Conservation (phyloP, 2,329 filamentous ascomycete species). For the Blastomyces emzantsi region DNA sequence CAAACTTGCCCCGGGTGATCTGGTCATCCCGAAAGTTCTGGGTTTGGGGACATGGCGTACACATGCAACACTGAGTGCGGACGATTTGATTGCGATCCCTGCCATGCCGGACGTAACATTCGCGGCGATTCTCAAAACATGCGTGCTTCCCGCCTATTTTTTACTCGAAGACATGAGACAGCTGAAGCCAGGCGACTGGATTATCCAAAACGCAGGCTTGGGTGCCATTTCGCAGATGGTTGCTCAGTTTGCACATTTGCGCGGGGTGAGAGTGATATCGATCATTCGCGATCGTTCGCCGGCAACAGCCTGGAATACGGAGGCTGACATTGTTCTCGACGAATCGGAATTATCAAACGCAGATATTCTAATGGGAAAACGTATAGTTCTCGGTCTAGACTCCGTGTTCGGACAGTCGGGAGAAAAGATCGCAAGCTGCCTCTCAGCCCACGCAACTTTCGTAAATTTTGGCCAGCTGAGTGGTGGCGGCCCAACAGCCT, state of each 20-base stretch:
- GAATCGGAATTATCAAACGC: slow-evolving; percentile 13
- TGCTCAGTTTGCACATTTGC: slow-evolving; percentile 18
- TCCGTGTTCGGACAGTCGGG: slow-evolving; percentile 16
- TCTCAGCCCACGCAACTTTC: slow-evolving; percentile 16
- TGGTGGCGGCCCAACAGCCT: slow-evolving; percentile 7
- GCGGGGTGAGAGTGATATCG: slow-evolving; percentile 12
- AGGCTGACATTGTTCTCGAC: slow-evolving; percentile 14
- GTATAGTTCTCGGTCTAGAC: slow-evolving; percentile 16
- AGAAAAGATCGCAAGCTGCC: slow-evolving; percentile 13
- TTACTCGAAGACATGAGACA: slow-evolving; percentile 19
- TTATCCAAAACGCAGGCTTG: slow-evolving; percentile 20
- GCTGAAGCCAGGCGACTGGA: slow-evolving; percentile 20
- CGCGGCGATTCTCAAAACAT: slow-evolving; percentile 11
- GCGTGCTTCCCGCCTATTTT: slow-evolving; percentile 18
- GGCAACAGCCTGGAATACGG: not conserved
- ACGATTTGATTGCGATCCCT: slow-evolving; percentile 1
- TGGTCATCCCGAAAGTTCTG: not conserved
- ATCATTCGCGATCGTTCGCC: slow-evolving; percentile 18
- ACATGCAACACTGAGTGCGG: not conserved
- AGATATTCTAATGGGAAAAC: slow-evolving; percentile 1
- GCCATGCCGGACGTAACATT: not conserved
- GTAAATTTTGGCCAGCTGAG: slow-evolving; percentile 16
- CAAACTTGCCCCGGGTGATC: slow-evolving; percentile 11
- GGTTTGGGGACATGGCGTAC: slow-evolving; percentile 2
- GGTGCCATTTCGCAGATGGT: slow-evolving; percentile 18